These are phyloP conservation scores for Beauveria scarabaeidicola DNA, from an alignment of 2,329 filamentous ascomycete species.

Conservation along the genomic window DNA sequence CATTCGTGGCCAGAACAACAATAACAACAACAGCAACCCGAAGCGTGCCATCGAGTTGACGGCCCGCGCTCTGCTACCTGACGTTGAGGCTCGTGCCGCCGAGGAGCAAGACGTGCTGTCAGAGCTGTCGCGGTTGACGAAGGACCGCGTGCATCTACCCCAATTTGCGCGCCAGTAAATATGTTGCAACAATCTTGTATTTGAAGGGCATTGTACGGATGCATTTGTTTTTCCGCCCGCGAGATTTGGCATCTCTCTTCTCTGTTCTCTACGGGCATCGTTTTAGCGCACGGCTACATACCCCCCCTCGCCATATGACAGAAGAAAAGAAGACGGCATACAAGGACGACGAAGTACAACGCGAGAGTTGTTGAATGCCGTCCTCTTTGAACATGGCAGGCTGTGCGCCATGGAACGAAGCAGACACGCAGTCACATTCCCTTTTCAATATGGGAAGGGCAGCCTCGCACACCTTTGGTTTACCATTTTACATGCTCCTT, in stretches of 20 bases:
- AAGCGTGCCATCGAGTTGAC: constrained; percentile 19
- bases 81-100: background rate
- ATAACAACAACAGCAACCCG: constrained; percentile 19
- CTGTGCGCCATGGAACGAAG: background rate
- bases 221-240: background rate
- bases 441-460: background rate
- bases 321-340: too few species aligned
- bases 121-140: constrained; percentile 13
- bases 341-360: background rate
- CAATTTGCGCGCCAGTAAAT: constrained; percentile 15
- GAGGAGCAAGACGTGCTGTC: constrained; percentile 13
- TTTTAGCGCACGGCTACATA: background rate
- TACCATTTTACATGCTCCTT: background rate
- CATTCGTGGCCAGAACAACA: constrained; percentile 21
- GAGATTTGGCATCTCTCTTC: background rate
- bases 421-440: background rate
- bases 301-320: background rate
- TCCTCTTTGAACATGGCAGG: background rate
- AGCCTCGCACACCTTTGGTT: background rate
- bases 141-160: constrained; percentile 19
- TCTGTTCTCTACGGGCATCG: background rate
- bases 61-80: constrained; percentile 3
- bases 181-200: background rate
- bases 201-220: background rate
- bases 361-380: background rate